phyloP scores from a whole-genome alignment of 306 rosid species.

The Prunus mume region DNA sequence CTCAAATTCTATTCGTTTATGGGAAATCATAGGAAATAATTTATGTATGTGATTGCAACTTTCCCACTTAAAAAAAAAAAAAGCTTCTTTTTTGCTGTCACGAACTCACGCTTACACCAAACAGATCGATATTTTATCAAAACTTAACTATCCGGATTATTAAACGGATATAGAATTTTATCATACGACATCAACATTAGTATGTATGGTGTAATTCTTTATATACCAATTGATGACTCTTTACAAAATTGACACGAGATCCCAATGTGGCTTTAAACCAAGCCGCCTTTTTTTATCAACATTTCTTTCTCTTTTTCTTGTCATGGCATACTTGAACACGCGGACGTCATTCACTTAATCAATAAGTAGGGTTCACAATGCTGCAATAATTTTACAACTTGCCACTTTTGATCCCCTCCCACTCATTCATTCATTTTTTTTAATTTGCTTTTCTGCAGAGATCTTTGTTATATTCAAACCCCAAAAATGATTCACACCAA shows the following conservation, averaged over 20 bases:
- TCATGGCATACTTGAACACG: slow-evolving; percentile 13
- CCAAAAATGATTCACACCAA: background rate
- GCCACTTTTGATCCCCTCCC: background rate
- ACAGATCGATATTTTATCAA: background rate
- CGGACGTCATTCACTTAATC: slow-evolving; percentile 17
- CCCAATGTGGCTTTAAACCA: background rate
- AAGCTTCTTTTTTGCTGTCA: background rate
- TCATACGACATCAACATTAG: no score
- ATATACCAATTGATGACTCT: background rate
- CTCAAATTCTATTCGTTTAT: background rate
- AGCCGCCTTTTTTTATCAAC: background rate
- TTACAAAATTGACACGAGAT: no score
- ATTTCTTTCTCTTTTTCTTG: background rate
- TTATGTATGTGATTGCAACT: background rate
- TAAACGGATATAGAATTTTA: background rate
- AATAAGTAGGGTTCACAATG: background rate
- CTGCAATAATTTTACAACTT: background rate
- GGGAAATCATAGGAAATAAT: background rate
- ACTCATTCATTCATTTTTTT: background rate
- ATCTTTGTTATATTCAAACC: background rate
- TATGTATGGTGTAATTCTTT: no score
- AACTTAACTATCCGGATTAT: background rate
- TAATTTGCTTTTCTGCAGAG: background rate
- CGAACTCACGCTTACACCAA: background rate
- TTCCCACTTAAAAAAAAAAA: background rate